These are phyloP conservation scores for Teunomyces atbi DNA, from an alignment of 805 yeast species.

Conservation along the genomic window DNA sequence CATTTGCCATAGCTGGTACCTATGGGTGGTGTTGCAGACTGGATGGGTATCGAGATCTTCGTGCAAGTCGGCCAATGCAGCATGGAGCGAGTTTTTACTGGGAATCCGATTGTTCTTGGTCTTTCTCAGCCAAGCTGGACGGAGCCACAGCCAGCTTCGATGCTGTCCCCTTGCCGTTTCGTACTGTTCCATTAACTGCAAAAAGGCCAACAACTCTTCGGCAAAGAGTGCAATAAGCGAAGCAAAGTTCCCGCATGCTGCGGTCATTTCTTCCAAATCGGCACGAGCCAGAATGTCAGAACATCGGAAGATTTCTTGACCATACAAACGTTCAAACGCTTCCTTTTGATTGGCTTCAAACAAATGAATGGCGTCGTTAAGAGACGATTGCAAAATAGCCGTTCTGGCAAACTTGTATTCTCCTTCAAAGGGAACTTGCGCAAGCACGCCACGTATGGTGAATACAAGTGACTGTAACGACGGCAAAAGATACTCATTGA, in stretches of 20 bases:
- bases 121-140: neutral
- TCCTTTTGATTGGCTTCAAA: conserved; percentile 55
- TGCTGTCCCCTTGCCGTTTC: conserved; percentile 20
- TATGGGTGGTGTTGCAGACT: conserved; percentile 5
- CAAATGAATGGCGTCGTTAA: conserved; percentile 51
- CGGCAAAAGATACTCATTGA: conserved; percentile 69
- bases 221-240: conserved; percentile 63
- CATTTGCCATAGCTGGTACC: conserved; percentile 44
- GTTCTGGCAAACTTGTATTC: conserved; percentile 38
- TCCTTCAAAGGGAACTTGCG: conserved; percentile 55
- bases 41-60: conserved; percentile 17
- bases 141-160: conserved; percentile 52
- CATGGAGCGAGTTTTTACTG: conserved; percentile 16
- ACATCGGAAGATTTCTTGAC: conserved; percentile 49
- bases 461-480: conserved; percentile 64
- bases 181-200: conserved; percentile 44
- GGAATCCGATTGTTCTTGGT: neutral
- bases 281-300: conserved; percentile 41
- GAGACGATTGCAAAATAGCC: conserved; percentile 44
- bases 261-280: conserved; percentile 78
- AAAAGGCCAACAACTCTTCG: conserved; percentile 50
- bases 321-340: conserved; percentile 59
- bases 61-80: conserved; percentile 31
- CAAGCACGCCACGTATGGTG: conserved; percentile 61
- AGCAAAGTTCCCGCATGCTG: conserved; percentile 79